These are phyloP conservation scores for Gossypium ekmanianum DNA, from an alignment of 345 rosid species.

Conservation along the genomic window DNA sequence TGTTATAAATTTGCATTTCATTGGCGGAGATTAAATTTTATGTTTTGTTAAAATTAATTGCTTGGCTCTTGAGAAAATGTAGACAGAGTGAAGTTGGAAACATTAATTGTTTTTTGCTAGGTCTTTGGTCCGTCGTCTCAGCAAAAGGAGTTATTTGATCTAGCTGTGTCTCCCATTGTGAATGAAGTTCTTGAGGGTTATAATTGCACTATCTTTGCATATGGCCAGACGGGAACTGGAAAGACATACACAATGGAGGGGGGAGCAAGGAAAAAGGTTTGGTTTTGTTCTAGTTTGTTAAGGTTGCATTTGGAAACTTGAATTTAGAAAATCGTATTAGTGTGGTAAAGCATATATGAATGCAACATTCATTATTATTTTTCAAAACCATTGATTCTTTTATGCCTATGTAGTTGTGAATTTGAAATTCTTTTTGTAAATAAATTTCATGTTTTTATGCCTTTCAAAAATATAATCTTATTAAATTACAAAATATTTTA, in stretches of 20 bases:
- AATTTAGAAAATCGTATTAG: not conserved
- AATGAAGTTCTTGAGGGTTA: conserved; percentile 98
- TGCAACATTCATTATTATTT: not conserved
- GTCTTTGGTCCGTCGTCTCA: conserved; percentile 92
- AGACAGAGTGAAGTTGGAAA: not conserved
- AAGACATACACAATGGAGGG: conserved; percentile 99
- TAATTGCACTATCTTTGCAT: conserved; percentile 98
- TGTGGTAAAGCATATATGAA: not conserved
- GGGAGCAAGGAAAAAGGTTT: conserved; percentile 90
- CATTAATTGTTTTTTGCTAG: conserved; percentile 28
- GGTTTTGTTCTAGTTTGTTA: not conserved
- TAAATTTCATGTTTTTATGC: no score
- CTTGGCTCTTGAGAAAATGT: not conserved
- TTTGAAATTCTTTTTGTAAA: no score
- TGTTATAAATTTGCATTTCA: not conserved
- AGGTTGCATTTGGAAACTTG: not conserved
- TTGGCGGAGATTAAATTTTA: not conserved
- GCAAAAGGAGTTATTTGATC: conserved; percentile 80
- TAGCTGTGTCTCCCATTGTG: conserved; percentile 85
- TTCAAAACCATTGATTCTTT: no score
- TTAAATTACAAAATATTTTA: no score
- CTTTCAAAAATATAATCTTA: no score
- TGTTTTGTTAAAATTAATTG: not conserved
- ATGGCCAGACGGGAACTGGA: conserved; percentile 98
- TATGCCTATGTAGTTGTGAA: no score